Percentiles rank a stretch among this genome's conserved stretches.
phyloP scores from a whole-genome alignment of 2,329 filamentous ascomycete species.

The Sclerotiophoma versabilis region DNA sequence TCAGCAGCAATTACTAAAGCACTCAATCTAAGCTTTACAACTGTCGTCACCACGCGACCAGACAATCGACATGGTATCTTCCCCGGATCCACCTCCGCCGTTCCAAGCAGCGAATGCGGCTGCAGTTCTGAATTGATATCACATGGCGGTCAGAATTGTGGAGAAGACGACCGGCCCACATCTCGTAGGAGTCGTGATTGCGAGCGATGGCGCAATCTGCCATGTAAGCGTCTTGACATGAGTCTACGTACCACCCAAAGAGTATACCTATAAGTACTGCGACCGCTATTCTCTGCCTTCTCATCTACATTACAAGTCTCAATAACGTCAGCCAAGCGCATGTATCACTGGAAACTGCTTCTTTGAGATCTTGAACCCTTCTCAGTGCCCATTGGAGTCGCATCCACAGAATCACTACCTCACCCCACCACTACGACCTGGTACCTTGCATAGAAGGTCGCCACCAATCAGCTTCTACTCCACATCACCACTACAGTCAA shows the following conservation, averaged over 20 bases:
- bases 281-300: background rate
- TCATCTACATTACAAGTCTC: background rate
- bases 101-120: conserved; percentile 8
- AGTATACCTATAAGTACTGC: conserved; percentile 22
- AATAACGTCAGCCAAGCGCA: background rate
- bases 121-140: conserved; percentile 7
- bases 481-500: conserved; percentile 10
- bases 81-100: conserved; percentile 19
- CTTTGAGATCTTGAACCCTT: background rate
- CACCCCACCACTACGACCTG: conserved; percentile 2
- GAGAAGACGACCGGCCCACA: conserved; percentile 11
- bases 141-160: conserved; percentile 16
- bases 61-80: conserved; percentile 5
- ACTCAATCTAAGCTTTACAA: background rate
- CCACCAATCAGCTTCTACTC: background rate
- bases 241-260: conserved; percentile 5
- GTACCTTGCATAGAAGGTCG: conserved; percentile 8
- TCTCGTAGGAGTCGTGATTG: conserved; percentile 30
- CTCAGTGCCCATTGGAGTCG: background rate
- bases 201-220: conserved; percentile 48
- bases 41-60: conserved; percentile 1
- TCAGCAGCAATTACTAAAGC: background rate
- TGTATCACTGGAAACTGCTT: background rate
- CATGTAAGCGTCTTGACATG: conserved; percentile 20
- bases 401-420: background rate